A percentile compares a stretch with the other conserved stretches of the same genome.
phyloP scores from a whole-genome alignment of 2,329 filamentous ascomycete genomes.

The Podosphaera leucotricha region DNA sequence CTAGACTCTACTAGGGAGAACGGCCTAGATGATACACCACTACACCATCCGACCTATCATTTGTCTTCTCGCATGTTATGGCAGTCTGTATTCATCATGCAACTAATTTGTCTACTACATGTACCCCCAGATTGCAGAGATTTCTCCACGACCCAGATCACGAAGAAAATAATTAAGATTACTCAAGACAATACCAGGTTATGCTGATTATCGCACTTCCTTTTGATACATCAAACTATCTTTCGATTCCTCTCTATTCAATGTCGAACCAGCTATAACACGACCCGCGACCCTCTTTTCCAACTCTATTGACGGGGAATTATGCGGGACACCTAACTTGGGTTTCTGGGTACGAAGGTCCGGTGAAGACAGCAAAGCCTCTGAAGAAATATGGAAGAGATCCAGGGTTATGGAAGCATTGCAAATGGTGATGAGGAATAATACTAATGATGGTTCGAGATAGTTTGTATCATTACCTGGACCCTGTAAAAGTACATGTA shows the following conservation, averaged over 20 bases:
- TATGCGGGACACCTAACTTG: neutral
- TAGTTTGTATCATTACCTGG: no score
- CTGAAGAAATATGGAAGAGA: neutral
- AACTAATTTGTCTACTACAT: no score
- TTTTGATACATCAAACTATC: neutral
- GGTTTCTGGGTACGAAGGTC: neutral
- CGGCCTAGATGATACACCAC: no score
- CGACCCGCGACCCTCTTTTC: neutral
- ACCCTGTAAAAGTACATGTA: no score
- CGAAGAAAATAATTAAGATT: neutral
- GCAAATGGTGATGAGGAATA: no score
- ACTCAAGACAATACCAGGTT: neutral
- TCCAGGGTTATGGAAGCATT: neutral
- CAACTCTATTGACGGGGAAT: neutral
- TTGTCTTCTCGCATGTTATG: no score
- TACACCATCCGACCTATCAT: no score
- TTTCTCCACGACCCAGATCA: neutral
- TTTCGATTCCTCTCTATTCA: neutral
- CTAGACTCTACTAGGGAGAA: no score
- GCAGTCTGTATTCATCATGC: no score
- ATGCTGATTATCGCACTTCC: neutral
- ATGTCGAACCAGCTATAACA: neutral
- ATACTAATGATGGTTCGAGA: no score
- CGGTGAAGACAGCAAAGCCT: neutral
- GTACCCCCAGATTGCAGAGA: neutral